Evolutionary conservation across 106 monocot species (phyloP).

Genomic region (Triglochin maritima): DNA sequence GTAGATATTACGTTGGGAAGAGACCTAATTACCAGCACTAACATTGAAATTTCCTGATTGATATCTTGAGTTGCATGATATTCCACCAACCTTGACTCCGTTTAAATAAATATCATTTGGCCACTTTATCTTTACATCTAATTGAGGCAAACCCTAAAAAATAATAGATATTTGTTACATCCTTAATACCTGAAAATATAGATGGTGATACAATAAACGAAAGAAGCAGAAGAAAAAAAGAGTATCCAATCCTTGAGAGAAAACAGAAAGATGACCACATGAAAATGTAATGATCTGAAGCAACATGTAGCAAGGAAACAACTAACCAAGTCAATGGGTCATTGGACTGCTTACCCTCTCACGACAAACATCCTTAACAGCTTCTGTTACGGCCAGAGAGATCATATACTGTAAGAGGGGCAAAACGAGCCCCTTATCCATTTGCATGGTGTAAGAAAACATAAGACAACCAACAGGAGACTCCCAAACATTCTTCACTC

Average conservation of each 20-base stretch:
- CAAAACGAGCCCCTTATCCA: slow-evolving; percentile 70
- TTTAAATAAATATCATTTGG: slow-evolving; percentile 95
- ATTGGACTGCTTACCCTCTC: slow-evolving; percentile 24
- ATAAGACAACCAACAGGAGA: slow-evolving; percentile 81
- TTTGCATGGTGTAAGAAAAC: slow-evolving; percentile 81
- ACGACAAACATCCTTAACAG: slow-evolving; percentile 51
- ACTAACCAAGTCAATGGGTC: no score
- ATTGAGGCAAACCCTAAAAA: slow-evolving; percentile 61
- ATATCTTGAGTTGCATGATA: slow-evolving; percentile 84
- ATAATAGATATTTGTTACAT: no score
- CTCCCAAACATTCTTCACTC: slow-evolving; percentile 80
- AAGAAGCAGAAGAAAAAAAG: no score
- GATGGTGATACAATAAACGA: no score
- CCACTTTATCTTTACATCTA: slow-evolving; percentile 93
- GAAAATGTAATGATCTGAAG: no score
- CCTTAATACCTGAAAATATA: no score
- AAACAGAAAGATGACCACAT: no score
- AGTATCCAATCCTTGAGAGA: no score
- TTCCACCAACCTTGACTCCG: slow-evolving; percentile 83
- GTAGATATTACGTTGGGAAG: neutral
- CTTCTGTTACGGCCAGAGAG: slow-evolving; percentile 77
- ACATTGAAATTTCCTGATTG: slow-evolving; percentile 70
- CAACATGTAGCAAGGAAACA: no score
- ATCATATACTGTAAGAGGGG: slow-evolving; percentile 86
- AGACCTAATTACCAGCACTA: slow-evolving; percentile 58